These are phyloP conservation scores for Paramecium bursaria DNA, from an alignment of 73 alveolate genomes.

Conservation along the genomic window DNA sequence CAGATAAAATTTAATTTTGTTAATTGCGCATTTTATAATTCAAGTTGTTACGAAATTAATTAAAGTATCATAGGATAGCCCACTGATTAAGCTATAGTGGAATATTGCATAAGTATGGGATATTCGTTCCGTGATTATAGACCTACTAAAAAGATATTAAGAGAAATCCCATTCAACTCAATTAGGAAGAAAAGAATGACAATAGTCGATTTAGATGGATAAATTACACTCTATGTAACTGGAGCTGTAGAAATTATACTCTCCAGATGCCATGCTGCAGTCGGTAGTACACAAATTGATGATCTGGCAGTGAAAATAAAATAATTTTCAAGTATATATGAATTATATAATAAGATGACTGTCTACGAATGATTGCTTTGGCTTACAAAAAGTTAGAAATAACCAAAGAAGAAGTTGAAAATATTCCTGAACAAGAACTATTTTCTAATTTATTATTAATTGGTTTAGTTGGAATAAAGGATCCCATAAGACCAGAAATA, in stretches of 20 bases:
- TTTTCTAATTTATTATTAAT: constrained; percentile 71
- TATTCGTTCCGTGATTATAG: constrained; percentile 65
- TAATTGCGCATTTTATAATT: constrained; percentile 36
- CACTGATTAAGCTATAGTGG: constrained; percentile 86
- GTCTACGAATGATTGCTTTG: constrained; percentile 77
- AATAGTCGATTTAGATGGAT: too few species aligned
- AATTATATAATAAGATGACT: constrained; percentile 72
- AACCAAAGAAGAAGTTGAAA: not conserved
- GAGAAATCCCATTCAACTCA: constrained; percentile 71
- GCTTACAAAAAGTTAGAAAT: constrained; percentile 78
- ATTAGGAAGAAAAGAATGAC: constrained; percentile 66
- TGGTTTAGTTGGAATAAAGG: constrained; percentile 84
- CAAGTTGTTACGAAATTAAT: constrained; percentile 56
- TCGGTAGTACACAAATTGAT: too few species aligned
- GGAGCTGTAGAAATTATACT: constrained; percentile 83
- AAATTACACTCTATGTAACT: constrained; percentile 74
- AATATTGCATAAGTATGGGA: constrained; percentile 70
- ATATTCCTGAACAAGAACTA: constrained; percentile 1
- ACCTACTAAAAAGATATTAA: constrained; percentile 57
- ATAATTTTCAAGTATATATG: constrained; percentile 54
- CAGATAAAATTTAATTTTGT: constrained; percentile 31
- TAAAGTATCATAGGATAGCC: constrained; percentile 71
- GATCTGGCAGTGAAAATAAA: constrained; percentile 66
- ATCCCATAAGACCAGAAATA: constrained; percentile 81
- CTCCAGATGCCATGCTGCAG: constrained; percentile 73